Evolutionary conservation across 2,329 filamentous ascomycete genomes (phyloP), one percentile per base, ranked within the genome.

Genomic region (Ilyonectria mors-panacis): DNA sequence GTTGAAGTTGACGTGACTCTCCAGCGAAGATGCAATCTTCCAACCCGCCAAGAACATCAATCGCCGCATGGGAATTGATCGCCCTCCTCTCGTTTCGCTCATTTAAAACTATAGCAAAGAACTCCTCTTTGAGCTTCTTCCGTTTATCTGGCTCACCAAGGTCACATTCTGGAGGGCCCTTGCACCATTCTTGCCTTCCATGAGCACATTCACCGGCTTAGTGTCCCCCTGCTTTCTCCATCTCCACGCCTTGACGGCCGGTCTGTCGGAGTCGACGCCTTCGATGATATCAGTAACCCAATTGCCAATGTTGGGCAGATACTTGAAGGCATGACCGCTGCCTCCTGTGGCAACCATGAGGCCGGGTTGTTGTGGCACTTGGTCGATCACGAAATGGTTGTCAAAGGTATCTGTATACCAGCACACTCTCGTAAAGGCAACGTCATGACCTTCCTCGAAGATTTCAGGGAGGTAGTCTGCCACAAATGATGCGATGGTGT

Each of bases 261-360:
- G 57, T 2, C 62, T 45, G 0, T 61, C 62, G 30, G 47, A 6
- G 5, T n/a, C 62, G n/a, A 58, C 57, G 5, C 67, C 65, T 12
- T 73, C 70, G 0, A 73, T 30, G 4, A 71, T 82, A 67, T 89
- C 84, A 0, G 86, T 81, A 13, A 90, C 85, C 67, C 81, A 83
- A 39, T 85, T 84, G 1, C 89, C 88, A 69, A 91, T 83, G 3
- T 86, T 85, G 0, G 89, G 89, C 55, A 90, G 73, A 66, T 88
- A 91, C 71, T 91, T 91, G 76, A 90, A 91, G 0, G 82, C 89
- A 76, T 91, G 89, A 0, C 89, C 89, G 39, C 84, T 87, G 0
- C 89, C 90, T 1, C 88, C 89, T 0, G 89, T 91, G 2, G 88
- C 88, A 0, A 91, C 82, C 73, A 90, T 86, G 0, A 91, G 73